These are phyloP conservation scores for Termitomyces sp. DNA, from an alignment of 1,284 basidiomycete species.

Conservation along the genomic window DNA sequence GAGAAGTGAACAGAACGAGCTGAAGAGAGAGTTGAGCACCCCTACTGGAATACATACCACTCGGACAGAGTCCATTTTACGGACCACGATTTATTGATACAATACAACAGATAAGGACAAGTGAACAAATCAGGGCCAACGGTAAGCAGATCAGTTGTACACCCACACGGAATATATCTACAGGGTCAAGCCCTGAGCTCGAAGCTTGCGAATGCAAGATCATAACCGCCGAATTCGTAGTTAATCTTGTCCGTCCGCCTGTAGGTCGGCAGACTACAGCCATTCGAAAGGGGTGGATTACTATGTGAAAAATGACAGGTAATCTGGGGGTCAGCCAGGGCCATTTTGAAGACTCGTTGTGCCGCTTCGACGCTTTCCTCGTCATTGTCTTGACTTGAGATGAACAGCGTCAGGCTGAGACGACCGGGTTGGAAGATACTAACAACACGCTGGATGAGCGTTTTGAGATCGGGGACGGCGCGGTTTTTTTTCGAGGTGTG, in stretches of 20 bases:
- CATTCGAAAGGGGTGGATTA: constrained; percentile 1
- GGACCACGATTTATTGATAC: no score
- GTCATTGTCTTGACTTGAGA: constrained; percentile 63
- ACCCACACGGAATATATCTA: constrained; percentile 3
- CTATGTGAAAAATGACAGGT: background rate
- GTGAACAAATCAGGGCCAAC: background rate
- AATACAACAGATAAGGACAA: background rate
- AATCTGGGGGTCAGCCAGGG: constrained; percentile 35
- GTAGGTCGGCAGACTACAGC: constrained; percentile 32
- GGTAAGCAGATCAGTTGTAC: background rate
- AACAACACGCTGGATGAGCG: constrained; percentile 84
- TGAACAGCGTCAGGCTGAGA: constrained; percentile 88
- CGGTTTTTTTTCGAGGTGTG: constrained; percentile 29
- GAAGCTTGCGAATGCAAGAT: constrained; percentile 90
- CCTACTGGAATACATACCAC: no score
- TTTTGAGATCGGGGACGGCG: constrained; percentile 67
- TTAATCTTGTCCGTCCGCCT: constrained; percentile 93
- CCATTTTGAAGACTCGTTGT: constrained; percentile 64
- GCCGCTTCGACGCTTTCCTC: constrained; percentile 60
- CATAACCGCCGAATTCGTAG: constrained; percentile 96
- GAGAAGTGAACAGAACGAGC: background rate
- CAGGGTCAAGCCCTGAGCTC: constrained; percentile 37
- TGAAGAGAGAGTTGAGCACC: no score
- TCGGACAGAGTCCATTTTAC: no score
- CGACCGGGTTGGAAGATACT: constrained; percentile 89